Conservation (phyloP, 2,329 filamentous ascomycete species). For the Nigrograna mackinnonii region DNA sequence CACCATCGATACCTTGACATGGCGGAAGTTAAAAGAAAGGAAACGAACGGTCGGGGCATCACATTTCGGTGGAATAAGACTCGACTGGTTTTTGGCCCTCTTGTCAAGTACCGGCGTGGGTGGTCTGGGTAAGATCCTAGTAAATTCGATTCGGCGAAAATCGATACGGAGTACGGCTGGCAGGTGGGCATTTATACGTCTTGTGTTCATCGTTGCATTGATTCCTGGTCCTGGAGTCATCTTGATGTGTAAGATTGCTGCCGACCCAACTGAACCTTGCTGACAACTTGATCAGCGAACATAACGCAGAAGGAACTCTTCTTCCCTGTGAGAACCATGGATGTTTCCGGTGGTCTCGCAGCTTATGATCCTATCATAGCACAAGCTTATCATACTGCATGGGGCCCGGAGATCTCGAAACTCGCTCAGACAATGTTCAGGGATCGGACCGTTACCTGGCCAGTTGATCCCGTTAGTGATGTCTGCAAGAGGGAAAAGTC, state of each 20-base stretch:
- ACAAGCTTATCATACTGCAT: not conserved
- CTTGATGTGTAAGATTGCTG: constrained; percentile 10
- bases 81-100: constrained; percentile 13
- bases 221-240: constrained; percentile 20
- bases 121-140: constrained; percentile 7
- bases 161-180: constrained; percentile 3
- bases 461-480: constrained; percentile 8
- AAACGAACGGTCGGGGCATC: too few species aligned
- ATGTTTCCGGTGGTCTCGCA: constrained; percentile 16
- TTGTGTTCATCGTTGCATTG: constrained; percentile 12
- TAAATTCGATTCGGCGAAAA: not conserved
- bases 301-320: constrained; percentile 8
- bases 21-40: constrained; percentile 11
- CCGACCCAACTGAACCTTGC: not conserved
- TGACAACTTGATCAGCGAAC: constrained; percentile 6
- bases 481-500: constrained; percentile 8
- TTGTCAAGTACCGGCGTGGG: constrained; percentile 13
- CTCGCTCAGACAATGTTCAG: constrained; percentile 15
- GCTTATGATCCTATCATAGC: constrained; percentile 12
- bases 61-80: constrained; percentile 1
- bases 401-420: constrained; percentile 9
- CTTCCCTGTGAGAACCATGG: constrained; percentile 7
- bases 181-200: constrained; percentile 10
- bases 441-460: constrained; percentile 14
- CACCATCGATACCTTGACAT: constrained; percentile 14